Evolutionary conservation across 345 rosid genomes (phyloP).

Genomic region (Hibiscus mutabilis): DNA sequence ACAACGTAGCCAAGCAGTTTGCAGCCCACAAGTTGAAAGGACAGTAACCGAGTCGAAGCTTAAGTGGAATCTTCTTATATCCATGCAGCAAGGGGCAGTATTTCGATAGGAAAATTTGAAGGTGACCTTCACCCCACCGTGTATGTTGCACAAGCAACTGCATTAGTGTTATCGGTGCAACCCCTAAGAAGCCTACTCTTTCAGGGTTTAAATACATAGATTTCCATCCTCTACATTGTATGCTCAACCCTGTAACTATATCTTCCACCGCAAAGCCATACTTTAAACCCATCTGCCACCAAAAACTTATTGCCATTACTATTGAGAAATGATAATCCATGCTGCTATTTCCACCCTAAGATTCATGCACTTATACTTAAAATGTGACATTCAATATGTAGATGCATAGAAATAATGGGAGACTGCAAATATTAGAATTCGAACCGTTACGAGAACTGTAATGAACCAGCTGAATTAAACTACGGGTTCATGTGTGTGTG

Average conservation of each 20-base stretch:
- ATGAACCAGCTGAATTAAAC: neutral
- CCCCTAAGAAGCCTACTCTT: conserved; percentile 35
- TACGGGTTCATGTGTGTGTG: neutral
- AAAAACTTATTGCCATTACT: neutral
- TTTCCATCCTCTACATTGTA: conserved; percentile 42
- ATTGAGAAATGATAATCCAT: too few species aligned
- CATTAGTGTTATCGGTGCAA: conserved; percentile 29
- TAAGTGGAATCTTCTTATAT: neutral
- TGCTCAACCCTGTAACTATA: conserved; percentile 29
- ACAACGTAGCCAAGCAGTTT: conserved; percentile 25
- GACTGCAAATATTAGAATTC: too few species aligned
- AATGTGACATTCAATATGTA: too few species aligned
- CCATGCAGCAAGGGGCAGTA: neutral
- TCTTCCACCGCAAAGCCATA: conserved; percentile 40
- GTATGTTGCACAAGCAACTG: neutral
- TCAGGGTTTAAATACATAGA: conserved; percentile 27
- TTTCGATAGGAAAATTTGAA: neutral
- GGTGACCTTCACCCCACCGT: neutral
- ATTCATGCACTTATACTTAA: too few species aligned
- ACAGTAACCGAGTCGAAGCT: neutral
- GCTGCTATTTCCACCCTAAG: too few species aligned
- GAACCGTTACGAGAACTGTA: too few species aligned
- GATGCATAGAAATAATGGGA: too few species aligned
- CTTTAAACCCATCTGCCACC: neutral
- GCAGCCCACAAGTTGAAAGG: conserved; percentile 6